Evolutionary conservation across 306 rosid species (phyloP).

Genomic region (Alnus glutinosa): DNA sequence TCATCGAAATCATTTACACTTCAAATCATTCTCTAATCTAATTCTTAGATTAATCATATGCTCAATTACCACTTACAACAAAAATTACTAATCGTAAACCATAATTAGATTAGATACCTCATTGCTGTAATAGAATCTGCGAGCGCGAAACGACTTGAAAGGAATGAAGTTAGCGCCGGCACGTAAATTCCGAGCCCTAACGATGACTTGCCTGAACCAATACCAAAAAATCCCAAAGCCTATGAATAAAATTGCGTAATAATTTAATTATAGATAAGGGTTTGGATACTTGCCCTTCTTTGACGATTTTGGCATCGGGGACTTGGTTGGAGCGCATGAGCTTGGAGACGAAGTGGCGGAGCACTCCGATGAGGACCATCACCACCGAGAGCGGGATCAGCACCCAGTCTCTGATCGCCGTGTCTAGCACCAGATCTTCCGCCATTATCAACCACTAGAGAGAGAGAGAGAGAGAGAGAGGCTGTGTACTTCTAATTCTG

Average conservation of each 20-base stretch:
- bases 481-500: background rate
- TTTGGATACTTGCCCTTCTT: slow-evolving; percentile 66
- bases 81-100: background rate
- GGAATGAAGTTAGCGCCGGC: slow-evolving; percentile 85
- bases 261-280: background rate
- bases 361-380: slow-evolving; percentile 97
- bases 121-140: slow-evolving; percentile 72
- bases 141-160: slow-evolving; percentile 81
- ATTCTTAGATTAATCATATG: background rate
- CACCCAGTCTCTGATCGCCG: slow-evolving; percentile 99
- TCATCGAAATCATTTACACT: background rate
- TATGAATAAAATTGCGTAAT: slow-evolving; percentile 6
- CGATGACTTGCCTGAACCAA: slow-evolving; percentile 71
- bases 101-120: slow-evolving; percentile 51
- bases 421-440: slow-evolving; percentile 94
- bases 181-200: slow-evolving; percentile 96
- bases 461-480: background rate
- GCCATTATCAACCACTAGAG: slow-evolving; percentile 48
- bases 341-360: slow-evolving; percentile 92
- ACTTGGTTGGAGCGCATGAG: slow-evolving; percentile 85
- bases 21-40: background rate
- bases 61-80: background rate
- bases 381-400: slow-evolving; percentile 96
- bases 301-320: slow-evolving; percentile 86
- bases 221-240: slow-evolving; percentile 18